These are phyloP conservation scores for Lactarius vividus DNA, from an alignment of 768 basidiomycete genomes.

Conservation along the genomic window DNA sequence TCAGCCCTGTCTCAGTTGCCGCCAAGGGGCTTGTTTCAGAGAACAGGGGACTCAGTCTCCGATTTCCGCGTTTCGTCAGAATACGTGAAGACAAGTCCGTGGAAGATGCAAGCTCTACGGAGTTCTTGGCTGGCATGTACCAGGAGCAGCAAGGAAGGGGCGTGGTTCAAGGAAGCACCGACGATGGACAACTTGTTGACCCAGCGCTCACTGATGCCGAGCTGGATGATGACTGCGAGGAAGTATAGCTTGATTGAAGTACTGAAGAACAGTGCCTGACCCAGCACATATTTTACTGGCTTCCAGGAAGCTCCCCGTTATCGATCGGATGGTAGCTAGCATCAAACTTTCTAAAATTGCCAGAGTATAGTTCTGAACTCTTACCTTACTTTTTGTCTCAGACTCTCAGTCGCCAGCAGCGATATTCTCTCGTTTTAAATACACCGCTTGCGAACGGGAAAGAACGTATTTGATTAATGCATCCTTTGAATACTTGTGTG, in stretches of 20 bases:
- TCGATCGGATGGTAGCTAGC: conserved; percentile 11
- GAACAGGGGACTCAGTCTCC: conserved; percentile 69
- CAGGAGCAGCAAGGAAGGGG: conserved; percentile 53
- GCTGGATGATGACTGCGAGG: conserved; percentile 36
- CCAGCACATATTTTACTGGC: neutral
- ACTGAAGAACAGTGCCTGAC: neutral
- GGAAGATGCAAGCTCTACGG: conserved; percentile 68
- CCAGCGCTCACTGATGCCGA: conserved; percentile 38
- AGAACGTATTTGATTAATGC: conserved; percentile 2
- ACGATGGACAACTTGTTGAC: conserved; percentile 63
- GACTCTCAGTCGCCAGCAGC: neutral
- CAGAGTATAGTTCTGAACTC: conserved; percentile 1
- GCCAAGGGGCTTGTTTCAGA: conserved; percentile 60
- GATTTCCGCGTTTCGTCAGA: conserved; percentile 85
- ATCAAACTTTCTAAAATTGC: conserved; percentile 10
- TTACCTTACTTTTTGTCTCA: neutral
- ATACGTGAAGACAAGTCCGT: conserved; percentile 69
- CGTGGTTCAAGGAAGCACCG: conserved; percentile 39
- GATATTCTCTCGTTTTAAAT: neutral
- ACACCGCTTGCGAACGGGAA: neutral
- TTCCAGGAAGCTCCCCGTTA: conserved; percentile 8
- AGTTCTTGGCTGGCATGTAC: conserved; percentile 70
- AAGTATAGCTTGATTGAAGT: conserved; percentile 15
- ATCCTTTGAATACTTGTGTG: neutral
- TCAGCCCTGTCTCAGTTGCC: conserved; percentile 83